phyloP scores from a whole-genome alignment of 2,329 filamentous ascomycete genomes.

The Colletotrichum orbiculare region DNA sequence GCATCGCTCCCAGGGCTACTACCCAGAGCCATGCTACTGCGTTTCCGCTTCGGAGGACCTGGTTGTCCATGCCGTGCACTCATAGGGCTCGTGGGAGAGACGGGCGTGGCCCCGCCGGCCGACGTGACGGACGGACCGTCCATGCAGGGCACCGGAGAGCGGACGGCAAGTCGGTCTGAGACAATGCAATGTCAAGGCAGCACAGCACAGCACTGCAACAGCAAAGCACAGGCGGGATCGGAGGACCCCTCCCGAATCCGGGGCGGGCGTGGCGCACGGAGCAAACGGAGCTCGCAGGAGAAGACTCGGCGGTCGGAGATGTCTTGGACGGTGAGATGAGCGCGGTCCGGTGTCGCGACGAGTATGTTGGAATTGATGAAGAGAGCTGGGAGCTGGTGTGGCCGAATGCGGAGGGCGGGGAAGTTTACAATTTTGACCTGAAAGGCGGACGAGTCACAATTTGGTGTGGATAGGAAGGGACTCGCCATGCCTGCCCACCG shows the following conservation, averaged over 20 bases:
- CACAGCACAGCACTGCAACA: too few species aligned
- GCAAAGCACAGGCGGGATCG: constrained; percentile 35
- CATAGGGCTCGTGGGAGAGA: constrained; percentile 67
- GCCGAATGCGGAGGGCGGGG: constrained; percentile 39
- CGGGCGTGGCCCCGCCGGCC: constrained; percentile 59
- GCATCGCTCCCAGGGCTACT: constrained; percentile 71
- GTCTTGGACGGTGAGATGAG: constrained; percentile 32
- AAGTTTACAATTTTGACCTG: constrained; percentile 36
- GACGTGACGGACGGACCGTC: constrained; percentile 59
- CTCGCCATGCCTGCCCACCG: constrained; percentile 25
- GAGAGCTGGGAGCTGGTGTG: constrained; percentile 31
- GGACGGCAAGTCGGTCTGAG: constrained; percentile 33
- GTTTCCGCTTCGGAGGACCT: constrained; percentile 67
- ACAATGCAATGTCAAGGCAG: constrained; percentile 24
- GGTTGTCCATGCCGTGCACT: constrained; percentile 62
- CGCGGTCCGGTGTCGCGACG: constrained; percentile 39
- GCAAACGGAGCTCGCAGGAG: constrained; percentile 30
- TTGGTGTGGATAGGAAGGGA: constrained; percentile 33
- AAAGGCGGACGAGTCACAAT: constrained; percentile 33
- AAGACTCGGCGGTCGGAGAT: constrained; percentile 29
- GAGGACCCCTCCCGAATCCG: constrained; percentile 33
- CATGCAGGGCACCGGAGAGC: constrained; percentile 50
- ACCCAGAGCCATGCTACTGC: constrained; percentile 64
- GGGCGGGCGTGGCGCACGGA: constrained; percentile 29
- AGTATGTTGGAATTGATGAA: constrained; percentile 32